Base-by-base conservation (phyloP, 768 basidiomycete genomes). In the Fomitopsis pulvina region DNA sequence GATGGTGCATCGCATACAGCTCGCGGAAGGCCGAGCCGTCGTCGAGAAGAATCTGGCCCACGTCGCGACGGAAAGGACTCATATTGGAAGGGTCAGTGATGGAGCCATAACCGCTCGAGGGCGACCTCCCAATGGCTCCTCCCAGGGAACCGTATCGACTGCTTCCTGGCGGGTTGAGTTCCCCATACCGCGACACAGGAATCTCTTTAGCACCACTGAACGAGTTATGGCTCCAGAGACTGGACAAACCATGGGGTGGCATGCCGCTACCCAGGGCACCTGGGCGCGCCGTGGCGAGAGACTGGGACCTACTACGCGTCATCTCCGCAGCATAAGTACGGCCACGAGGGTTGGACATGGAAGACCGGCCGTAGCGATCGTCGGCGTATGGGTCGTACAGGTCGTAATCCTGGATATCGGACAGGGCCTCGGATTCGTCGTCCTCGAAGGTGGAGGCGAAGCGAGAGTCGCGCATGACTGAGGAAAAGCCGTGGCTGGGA, bases 61-160 rank as follows among this genome's bases (percentile, higher is more conserved):
- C 85, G 63, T 92, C 87, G 21, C 89, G 72, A n/a, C 87, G 79
- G 62, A 92, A 92, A 0, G 89, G 90, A 55, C 80, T 83, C 78
- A 88, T 86, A 63, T 91, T 92, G 26, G 87, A 85, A 37, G 79
- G 66, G 65, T 90, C 76, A 21, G 66, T 65, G 50, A 62, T 57
- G 41, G 75, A 77, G 59, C 77, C 77, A 53, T 71, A 68, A 55
- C 76, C 72, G 68, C 76, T 75, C 63, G 71, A 75, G 43, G 80
- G 74, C 24, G 79, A 82, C 63, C 75, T 71, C 51, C 72, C 80
- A 51, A 75, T 62, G 51, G 76, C 71, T n/a, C n/a, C n/a, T 58
- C 80, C 80, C 59, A 80, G 74, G 48, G 74, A 78, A 52, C 77
- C 82, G 60, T 83, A 84, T 67, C 83, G 81, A 72, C 79, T 82